Base-by-base conservation (phyloP, 192 early-diverging fungal species). In the Jimgerdemannia flammicorona region DNA sequence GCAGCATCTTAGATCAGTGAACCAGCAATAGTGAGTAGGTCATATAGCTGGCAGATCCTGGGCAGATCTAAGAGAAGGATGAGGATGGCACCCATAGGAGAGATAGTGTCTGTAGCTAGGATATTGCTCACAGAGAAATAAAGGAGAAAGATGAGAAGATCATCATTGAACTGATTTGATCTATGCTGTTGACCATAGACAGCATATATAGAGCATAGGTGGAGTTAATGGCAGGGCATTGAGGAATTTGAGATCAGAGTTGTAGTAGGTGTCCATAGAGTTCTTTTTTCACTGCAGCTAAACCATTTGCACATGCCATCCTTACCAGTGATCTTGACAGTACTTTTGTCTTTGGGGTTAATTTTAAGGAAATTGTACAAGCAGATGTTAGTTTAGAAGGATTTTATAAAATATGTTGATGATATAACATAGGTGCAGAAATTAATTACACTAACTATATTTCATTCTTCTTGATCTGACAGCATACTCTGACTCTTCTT, bases 1-100 rank as follows among this genome's bases (percentile, higher is more conserved):
- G n/a, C 66, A 77, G 40, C 69, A 87, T 72, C 88, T 20, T 3
- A 49, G 65, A 42, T 93, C 81, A 11, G 86, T 76, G 69, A 87
- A 89, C 66, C 79, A 44, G 2, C 77, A 71, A 43, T 82, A 63
- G 85, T 81, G 9, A 94, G 74, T 9, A 80, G 67, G 71, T 87
- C 80, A 76, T 85, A 81, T 41, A 93, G 63, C 19, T 84, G 81
- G 59, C 90, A 84, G 64, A 95, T 95, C 74, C 94, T 92, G 39
- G 84, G 82, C 87, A 91, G 83, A 20, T 88, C 89, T 0, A 88
- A 84, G 44, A 95, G 68, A 79, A 96, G 95, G 42, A 95, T 83
- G 9, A 96, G 75, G 11, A 95, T 91, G 0, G 93, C 90, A 3
- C 95, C 95, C 9, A 67, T 69, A 14, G 49, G 14, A 0, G 49